Base-by-base conservation (phyloP, 495 filamentous ascomycete genomes). In the Lichina pygmaea region DNA sequence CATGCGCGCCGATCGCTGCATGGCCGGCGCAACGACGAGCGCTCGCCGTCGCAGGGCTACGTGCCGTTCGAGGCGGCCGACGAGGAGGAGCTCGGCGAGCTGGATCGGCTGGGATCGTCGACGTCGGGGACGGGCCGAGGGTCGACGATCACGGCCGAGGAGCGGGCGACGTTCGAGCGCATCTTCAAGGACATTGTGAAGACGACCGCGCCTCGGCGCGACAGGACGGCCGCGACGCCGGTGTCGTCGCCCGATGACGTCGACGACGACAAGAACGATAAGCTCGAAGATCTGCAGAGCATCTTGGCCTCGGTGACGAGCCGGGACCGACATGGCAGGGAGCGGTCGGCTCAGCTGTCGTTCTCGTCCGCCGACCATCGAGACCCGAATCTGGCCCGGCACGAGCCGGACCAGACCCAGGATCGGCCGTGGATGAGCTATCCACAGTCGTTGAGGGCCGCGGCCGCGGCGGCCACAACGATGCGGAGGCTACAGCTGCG, bases 121-220 rank as follows among this genome's bases (percentile, higher is more conserved):
- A 48, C 38, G 24, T 24, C 24, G 24, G 24, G 24, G 24, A 24
- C 24, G 24, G 24, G 24, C 2, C 24, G 17, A 38, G 24, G 30
- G 34, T 33, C 57, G 48, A 78, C 74, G 34, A 72, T 78, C 37
- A 78, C 74, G 0, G 62, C 62, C 0, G 43, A 57, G 0, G 75
- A 79, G 51, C 55, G 60, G 33, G 57, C 59, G 4, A 58, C 66
- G 2, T 79, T 79, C 53, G 60, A 68, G 41, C 60, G 62, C 44
- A 73, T 79, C 48, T 74, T 77, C 48, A 58, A 59, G 7, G 71
- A 73, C 42, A 65, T 75, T 16, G 59, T 60, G 38, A 38, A 17
- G 42, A 11, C 16, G 16, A 6, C 15, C 16, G 10, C 42, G 10
- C 11, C 10, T 1, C 11, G 2, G 11, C 11, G 13, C 36, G 36